Percentiles rank a stretch among this genome's conserved stretches.
Evolutionary conservation across 768 basidiomycete genomes (phyloP).

Genomic region (Trametes meyenii): DNA sequence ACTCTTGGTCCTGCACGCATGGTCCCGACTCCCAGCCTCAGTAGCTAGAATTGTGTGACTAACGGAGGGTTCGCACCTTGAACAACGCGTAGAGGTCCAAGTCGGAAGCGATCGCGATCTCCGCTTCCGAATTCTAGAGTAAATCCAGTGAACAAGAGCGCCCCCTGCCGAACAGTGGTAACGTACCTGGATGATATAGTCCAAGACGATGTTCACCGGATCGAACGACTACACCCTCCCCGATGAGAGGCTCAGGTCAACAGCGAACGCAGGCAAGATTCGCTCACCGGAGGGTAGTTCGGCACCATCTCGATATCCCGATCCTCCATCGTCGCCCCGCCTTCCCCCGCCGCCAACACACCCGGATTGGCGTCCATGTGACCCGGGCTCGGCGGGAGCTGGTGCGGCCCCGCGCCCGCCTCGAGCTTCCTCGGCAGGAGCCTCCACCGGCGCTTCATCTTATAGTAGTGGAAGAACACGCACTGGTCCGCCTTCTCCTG

Average conservation of each 20-base stretch:
- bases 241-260: background rate
- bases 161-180: no score
- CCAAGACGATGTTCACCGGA: constrained; percentile 16
- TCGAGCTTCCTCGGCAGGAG: background rate
- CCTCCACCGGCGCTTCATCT: constrained; percentile 11
- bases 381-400: background rate
- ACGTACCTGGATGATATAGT: constrained; percentile 20
- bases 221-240: background rate
- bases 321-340: background rate
- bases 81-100: constrained; percentile 10
- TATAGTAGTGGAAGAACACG: constrained; percentile 22
- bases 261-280: background rate
- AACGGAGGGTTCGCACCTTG: background rate
- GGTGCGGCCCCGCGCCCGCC: constrained; percentile 19
- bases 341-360: background rate
- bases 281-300: background rate
- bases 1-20: background rate
- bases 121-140: constrained; percentile 14
- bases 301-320: background rate
- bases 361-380: background rate
- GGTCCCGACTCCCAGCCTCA: background rate
- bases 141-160: background rate
- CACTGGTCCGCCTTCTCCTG: constrained; percentile 16
- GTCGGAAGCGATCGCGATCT: constrained; percentile 13
- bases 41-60: background rate